Conservation (phyloP, 2,329 filamentous ascomycete species). For the Penicillium sclerotigenum region DNA sequence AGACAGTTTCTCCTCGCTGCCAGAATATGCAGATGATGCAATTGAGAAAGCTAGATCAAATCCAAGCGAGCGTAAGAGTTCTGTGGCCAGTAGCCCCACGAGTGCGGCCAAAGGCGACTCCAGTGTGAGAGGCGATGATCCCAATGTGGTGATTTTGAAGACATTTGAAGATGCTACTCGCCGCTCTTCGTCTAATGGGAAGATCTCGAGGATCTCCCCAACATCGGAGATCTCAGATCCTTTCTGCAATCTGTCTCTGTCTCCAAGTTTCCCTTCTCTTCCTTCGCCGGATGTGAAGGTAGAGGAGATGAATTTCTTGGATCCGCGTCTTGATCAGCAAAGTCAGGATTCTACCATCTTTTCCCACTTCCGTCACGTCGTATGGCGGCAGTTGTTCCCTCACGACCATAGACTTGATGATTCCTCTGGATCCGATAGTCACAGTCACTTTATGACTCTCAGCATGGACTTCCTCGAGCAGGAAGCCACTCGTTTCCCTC, state of each 20-base stretch:
- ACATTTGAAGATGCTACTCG: conserved; percentile 48
- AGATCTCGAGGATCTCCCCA: conserved; percentile 33
- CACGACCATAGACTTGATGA: conserved; percentile 22
- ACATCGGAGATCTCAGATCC: conserved; percentile 34
- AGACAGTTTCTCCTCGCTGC: conserved; percentile 51
- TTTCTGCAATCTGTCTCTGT: conserved; percentile 26
- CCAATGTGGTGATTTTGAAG: conserved; percentile 51
- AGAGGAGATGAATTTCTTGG: conserved; percentile 17
- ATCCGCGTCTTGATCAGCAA: conserved; percentile 19
- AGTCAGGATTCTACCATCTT: conserved; percentile 36
- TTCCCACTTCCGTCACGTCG: conserved; percentile 40
- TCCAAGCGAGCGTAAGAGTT: conserved; percentile 24
- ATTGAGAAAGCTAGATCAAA: conserved; percentile 26
- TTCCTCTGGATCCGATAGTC: conserved; percentile 16
- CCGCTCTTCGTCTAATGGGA: conserved; percentile 32
- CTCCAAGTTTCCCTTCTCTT: conserved; percentile 25
- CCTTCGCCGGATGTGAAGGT: conserved; percentile 25
- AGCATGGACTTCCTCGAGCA: conserved; percentile 46
- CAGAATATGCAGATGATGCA: conserved; percentile 48
- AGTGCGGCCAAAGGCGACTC: conserved; percentile 24
- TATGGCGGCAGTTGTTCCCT: conserved; percentile 42
- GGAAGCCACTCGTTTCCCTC: conserved; percentile 50
- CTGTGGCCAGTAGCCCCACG: conserved; percentile 28
- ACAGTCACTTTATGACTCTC: conserved; percentile 25
- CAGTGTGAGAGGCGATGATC: conserved; percentile 35